Evolutionary conservation across 371 early-diverging fungal genomes (phyloP).

Genomic region (Mucor piriformis): DNA sequence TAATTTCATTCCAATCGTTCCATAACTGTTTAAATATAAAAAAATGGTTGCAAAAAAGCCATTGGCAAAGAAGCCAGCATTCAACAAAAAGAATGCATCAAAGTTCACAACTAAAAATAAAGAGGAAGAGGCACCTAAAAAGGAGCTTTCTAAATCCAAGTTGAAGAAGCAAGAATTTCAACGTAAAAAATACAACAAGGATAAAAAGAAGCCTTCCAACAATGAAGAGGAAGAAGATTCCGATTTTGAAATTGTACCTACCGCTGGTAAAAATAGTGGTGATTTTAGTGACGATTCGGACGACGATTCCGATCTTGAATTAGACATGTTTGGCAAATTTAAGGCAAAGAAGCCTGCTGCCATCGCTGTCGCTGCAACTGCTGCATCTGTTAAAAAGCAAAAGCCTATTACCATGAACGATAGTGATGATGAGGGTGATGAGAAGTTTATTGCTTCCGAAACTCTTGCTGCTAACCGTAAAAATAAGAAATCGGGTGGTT

Average conservation of each 20-base stretch:
- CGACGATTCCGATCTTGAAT: slow-evolving; percentile 34
- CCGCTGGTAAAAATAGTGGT: not conserved
- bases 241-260: slow-evolving; percentile 39
- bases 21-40: not conserved
- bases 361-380: slow-evolving; percentile 13
- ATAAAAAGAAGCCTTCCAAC: slow-evolving; percentile 16
- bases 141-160: slow-evolving; percentile 31
- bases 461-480: slow-evolving; percentile 77
- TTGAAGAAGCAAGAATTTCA: slow-evolving; percentile 39
- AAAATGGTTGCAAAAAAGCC: slow-evolving; percentile 18
- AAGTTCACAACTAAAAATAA: not conserved
- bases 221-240: slow-evolving; percentile 31
- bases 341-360: slow-evolving; percentile 26
- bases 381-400: slow-evolving; percentile 16
- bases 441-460: slow-evolving; percentile 55
- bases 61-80: slow-evolving; percentile 9
- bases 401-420: slow-evolving; percentile 30
- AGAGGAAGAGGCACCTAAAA: slow-evolving; percentile 10
- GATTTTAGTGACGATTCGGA: slow-evolving; percentile 4
- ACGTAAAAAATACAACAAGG: slow-evolving; percentile 43
- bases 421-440: slow-evolving; percentile 46
- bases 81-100: not conserved
- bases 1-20: too few relatives aligned
- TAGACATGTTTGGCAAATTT: slow-evolving; percentile 47
- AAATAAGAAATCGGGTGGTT: slow-evolving; percentile 93